Evolutionary conservation across 176 grass and related monocot genomes (phyloP), one percentile per base, ranked within the genome.

Genomic region (Oryza punctata): DNA sequence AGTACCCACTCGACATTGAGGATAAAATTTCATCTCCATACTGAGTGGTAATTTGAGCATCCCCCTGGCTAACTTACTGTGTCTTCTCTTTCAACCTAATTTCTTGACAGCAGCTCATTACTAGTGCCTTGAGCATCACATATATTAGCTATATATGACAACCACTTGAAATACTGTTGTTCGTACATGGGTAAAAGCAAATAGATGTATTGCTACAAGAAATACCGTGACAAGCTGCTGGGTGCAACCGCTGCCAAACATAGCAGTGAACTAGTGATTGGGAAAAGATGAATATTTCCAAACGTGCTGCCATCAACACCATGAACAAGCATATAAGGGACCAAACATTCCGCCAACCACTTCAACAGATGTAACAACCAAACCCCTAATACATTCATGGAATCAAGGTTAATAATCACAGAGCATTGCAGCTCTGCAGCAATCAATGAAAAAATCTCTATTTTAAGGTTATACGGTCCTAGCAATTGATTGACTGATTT

Each of bases 371-470:
- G 27, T 12, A 59, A 54, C 60, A 68, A 61, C 60, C 37, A 41
- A 16, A 29, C 49, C 11, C 61, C 74, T 5, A 35, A 35, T 35
- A 32, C 45, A 49, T 47, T 47, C 70, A 33, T 24, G 47, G 23
- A 38, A 38, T 38, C 7, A 38, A 8, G 37, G 37, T 6, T 38
- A 38, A 30, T 66, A 78, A 61, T 78, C 47, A 67, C 26, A 82
- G n/a, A 83, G 38, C 43, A 85, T 50, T 46, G 25, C 66, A 82
- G 60, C 41, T 70, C 32, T 49, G 35, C 67, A 79, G 65, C 49
- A 79, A 52, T 4, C 32, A 73, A 15, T 28, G 5, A 71, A 78
- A 71, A 78, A 29, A 7, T 72, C 1, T 9, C 46, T 63, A 70
- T 21, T 40, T 15, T 60, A 68, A 77, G 7, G 38, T 26, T 70